Base-by-base conservation (phyloP, 2,329 filamentous ascomycete genomes). In the Clarireedia hainanense region DNA sequence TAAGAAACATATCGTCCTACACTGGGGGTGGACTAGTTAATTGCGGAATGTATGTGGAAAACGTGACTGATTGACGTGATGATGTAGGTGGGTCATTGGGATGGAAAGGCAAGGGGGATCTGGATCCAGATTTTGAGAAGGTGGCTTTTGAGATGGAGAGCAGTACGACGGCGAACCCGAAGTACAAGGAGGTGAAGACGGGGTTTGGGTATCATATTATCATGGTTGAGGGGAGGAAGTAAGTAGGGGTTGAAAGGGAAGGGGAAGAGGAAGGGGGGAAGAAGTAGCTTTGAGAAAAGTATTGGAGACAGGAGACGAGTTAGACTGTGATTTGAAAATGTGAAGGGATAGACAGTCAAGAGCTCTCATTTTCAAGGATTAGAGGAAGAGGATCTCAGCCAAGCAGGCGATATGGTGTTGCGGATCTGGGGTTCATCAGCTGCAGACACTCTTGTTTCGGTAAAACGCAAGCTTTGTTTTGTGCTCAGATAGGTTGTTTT, bases 171-270 rank as follows among this genome's bases (percentile, higher is more conserved):
- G 74, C 69, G 12, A 83, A 73, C 57, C 85, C 87, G 1, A 85
- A 83, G 66, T 79, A 80, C 66, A 86, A 75, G 1, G 85, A 90
- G 73, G 84, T 78, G 23, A 90, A 88, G 76, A 91, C 88, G 1
- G 77, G 75, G 1, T 85, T 88, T 71, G 88, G 88, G 0, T 91
- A 91, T 74, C 88, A 91, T 69, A 83, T 91, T 61, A 81, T 91
- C 61, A 89, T 91, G 83, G 87, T 91, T 9, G 68, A 70, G 37
- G 68, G 67, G 15, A 63, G 68, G 39, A 70, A 69, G 56, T 70
- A 52, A 63, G 46, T 6, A n/a, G 40, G 40, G 34, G 27, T 26
- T 42, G 10, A 24, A 26, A 26, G n/a, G 12, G 5, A 20, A 30
- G 17, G 20, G 2, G 6, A 43, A 6, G 30, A 24, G 43, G 37